Percentiles rank a stretch among this genome's conserved stretches.
Evolutionary conservation across 495 filamentous ascomycete species (phyloP).

Genomic region (Elasticomyces elasticus): DNA sequence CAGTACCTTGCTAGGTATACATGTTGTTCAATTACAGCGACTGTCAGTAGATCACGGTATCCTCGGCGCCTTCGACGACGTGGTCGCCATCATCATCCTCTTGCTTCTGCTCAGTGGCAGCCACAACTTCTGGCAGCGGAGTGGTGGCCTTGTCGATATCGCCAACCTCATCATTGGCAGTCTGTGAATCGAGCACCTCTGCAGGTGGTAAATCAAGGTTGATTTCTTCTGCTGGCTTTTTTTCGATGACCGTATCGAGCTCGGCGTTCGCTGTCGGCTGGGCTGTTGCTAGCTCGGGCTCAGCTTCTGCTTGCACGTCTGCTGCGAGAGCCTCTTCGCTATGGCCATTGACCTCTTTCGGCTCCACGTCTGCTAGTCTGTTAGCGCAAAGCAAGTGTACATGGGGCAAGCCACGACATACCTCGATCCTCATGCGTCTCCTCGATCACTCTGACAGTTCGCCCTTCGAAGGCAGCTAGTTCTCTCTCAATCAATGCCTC

Average conservation of each 20-base stretch:
- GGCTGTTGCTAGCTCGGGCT: too few species aligned
- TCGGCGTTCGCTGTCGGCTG: neutral
- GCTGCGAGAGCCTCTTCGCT: too few species aligned
- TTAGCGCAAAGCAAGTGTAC: too few species aligned
- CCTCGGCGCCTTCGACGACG: slow-evolving; percentile 33
- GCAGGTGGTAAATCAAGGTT: neutral
- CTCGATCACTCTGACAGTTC: neutral
- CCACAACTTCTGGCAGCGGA: neutral
- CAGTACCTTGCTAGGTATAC: neutral
- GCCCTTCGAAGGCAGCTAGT: slow-evolving; percentile 39
- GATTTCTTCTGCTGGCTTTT: neutral
- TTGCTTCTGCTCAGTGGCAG: slow-evolving; percentile 6
- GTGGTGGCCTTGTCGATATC: neutral
- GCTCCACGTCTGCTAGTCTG: neutral
- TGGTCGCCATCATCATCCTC: slow-evolving; percentile 29
- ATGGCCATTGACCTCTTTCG: too few species aligned
- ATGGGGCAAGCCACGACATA: too few species aligned
- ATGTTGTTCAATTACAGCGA: neutral
- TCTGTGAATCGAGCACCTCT: neutral
- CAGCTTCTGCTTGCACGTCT: too few species aligned
- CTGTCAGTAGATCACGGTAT: slow-evolving; percentile 25
- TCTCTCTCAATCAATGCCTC: slow-evolving; percentile 44
- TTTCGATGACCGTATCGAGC: neutral
- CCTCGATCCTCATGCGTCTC: neutral
- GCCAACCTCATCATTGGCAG: neutral